Evolutionary conservation across 352 stramenopile genomes (phyloP).

Genomic region (Peronosclerospora sorghi): DNA sequence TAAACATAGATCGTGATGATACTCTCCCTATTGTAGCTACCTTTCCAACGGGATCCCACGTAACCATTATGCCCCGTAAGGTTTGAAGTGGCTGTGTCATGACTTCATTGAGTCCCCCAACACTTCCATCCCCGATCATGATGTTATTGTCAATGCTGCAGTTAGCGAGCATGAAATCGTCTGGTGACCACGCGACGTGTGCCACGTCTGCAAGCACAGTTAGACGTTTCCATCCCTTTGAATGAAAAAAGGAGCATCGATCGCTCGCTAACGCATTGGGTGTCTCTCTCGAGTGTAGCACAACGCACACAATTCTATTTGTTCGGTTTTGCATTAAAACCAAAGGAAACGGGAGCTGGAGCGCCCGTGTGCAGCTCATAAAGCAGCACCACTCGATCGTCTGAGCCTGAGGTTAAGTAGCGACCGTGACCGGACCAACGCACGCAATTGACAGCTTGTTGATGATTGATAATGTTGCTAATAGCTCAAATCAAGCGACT

Average conservation of each 20-base stretch:
- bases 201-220: conserved; percentile 63
- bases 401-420: conserved; percentile 75
- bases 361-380: too few relatives aligned
- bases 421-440: conserved; percentile 68
- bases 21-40: conserved; percentile 15
- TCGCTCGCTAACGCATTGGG: conserved; percentile 48
- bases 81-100: too few relatives aligned
- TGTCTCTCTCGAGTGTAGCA: conserved; percentile 72
- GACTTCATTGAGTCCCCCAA: too few relatives aligned
- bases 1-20: background rate
- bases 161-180: conserved; percentile 79
- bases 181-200: conserved; percentile 76
- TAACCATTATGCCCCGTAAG: conserved; percentile 71
- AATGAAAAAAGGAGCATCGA: background rate
- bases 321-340: conserved; percentile 64
- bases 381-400: conserved; percentile 76
- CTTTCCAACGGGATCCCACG: conserved; percentile 81
- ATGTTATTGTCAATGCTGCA: conserved; percentile 86
- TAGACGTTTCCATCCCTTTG: too few relatives aligned
- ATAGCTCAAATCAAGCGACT: conserved; percentile 65
- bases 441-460: conserved; percentile 82
- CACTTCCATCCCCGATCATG: conserved; percentile 72
- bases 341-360: conserved; percentile 61
- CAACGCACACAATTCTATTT: conserved; percentile 82
- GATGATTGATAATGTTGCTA: conserved; percentile 70